These are phyloP conservation scores for Neurospora sp. DNA, from an alignment of 2,329 filamentous ascomycete species.

Conservation along the genomic window DNA sequence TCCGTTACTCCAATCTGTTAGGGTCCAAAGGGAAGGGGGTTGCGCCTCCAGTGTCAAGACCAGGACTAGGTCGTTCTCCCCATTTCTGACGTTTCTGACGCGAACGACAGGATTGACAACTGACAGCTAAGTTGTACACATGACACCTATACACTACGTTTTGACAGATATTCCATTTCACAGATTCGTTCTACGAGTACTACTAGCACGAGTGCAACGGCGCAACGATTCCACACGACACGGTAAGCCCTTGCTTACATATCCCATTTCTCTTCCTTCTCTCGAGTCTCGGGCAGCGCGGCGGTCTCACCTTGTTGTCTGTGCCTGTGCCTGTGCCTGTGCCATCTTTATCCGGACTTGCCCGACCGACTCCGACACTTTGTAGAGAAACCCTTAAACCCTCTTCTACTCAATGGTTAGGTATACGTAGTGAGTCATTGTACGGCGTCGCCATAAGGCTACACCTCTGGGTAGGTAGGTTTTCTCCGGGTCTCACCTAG, in stretches of 20 bases:
- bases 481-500: background rate
- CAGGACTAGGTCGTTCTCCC: background rate
- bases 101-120: background rate
- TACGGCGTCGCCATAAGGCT: background rate
- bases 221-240: background rate
- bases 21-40: background rate
- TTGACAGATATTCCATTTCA: background rate
- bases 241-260: background rate
- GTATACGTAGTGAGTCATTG: no score
- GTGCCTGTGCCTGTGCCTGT: background rate
- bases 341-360: background rate
- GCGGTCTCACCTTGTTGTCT: background rate
- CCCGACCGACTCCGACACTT: background rate
- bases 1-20: background rate
- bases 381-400: background rate
- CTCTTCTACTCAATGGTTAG: no score
- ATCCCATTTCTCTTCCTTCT: background rate
- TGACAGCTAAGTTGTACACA: background rate
- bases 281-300: background rate
- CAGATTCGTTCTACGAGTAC: background rate
- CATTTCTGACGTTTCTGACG: background rate
- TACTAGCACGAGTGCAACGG: background rate
- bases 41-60: background rate
- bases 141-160: background rate
- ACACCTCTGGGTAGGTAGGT: background rate